Evolutionary conservation across 768 basidiomycete genomes (phyloP), one percentile per base, ranked within the genome.

Genomic region (Lentinula lateritia): DNA sequence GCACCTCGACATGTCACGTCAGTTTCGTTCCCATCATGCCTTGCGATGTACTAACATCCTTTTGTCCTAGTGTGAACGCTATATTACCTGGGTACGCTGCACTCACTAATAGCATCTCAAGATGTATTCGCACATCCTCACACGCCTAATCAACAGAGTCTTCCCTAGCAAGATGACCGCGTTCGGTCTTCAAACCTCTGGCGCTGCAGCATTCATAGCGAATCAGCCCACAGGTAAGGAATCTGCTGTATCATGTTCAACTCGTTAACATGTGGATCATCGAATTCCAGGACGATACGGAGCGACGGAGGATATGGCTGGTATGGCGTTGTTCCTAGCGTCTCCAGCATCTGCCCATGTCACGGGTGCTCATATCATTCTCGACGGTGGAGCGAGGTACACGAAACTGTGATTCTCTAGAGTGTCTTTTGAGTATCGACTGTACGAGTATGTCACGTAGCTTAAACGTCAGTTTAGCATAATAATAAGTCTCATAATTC

Each of bases 121-220:
- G 28, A 52, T 39, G 13, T 34, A 12, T 20, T 66, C 39, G 53
- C n/a, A 56, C n/a, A 58, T 45, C 34, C 28, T 32, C 45, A 16
- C 12, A 43, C 59, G 43, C 15, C 3, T 1, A 52, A 34, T 23
- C 48, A 50, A 63, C 46, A 88, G 88, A 1, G 73, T 92, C 12
- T 94, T 90, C 75, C 90, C 89, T 0, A 89, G 88, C 50, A 92
- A 88, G 75, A 93, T 94, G 91, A 93, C 92, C 1, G 84, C 88
- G 0, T 91, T 77, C 54, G 88, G 85, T 3, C 74, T 91, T 65
- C 82, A 83, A 65, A 77, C 69, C 1, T 72, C 72, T 2, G 86
- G 88, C 6, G 82, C 83, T 61, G 80, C 82, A 23, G 73, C 67
- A 7, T 80, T 90, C 62, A 77, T 76, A 42, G 69, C 76, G 0